These are phyloP conservation scores for Pseudocercospora crystallina DNA, from an alignment of 2,329 filamentous ascomycete genomes.

Conservation along the genomic window DNA sequence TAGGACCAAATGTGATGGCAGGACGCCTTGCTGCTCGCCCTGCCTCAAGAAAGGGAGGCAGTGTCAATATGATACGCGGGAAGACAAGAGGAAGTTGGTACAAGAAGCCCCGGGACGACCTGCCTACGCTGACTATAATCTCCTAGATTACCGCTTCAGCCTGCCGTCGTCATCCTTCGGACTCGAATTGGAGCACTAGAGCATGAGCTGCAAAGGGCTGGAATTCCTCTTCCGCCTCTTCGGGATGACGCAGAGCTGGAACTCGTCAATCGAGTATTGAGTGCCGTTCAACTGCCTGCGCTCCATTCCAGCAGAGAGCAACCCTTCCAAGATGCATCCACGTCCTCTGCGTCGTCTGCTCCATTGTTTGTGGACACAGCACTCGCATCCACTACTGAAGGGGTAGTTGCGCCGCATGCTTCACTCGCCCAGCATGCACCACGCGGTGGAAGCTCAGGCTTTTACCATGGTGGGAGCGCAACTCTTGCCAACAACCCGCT, in stretches of 20 bases:
- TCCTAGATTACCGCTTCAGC: conserved; percentile 7
- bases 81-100: conserved; percentile 34
- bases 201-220: too few relatives aligned
- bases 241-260: conserved; percentile 33
- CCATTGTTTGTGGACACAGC: too few relatives aligned
- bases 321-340: too few relatives aligned
- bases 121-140: background rate
- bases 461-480: too few relatives aligned
- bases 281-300: too few relatives aligned
- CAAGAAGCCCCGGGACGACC: background rate
- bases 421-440: too few relatives aligned
- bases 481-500: too few relatives aligned
- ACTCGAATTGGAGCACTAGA: conserved; percentile 1
- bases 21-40: conserved; percentile 19
- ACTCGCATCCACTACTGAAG: too few relatives aligned
- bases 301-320: too few relatives aligned
- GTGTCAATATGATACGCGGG: conserved; percentile 29
- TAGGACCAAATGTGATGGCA: conserved; percentile 25
- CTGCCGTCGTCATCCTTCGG: conserved; percentile 3
- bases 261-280: conserved; percentile 44
- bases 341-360: too few relatives aligned
- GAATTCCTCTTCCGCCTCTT: background rate
- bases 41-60: conserved; percentile 28
- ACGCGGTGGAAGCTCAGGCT: too few relatives aligned
- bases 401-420: too few relatives aligned